Conservation (phyloP, 371 early-diverging fungal species). For the Mortierella sp. region DNA sequence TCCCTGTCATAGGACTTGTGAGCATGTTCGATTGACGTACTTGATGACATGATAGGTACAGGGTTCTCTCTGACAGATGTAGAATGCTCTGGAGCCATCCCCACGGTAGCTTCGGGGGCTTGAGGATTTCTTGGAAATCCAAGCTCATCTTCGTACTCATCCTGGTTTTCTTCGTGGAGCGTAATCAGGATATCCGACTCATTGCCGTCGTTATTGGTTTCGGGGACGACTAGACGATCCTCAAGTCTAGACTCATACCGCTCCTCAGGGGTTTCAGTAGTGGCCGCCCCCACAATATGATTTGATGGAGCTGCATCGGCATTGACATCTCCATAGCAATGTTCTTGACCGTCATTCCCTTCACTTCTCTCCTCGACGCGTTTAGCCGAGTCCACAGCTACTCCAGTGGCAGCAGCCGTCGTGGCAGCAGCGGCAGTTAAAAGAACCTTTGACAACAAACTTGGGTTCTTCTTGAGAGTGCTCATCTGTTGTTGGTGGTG, state of each 20-base stretch:
- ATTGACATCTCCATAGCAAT: neutral
- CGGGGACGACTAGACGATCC: neutral
- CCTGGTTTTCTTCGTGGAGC: conserved; percentile 19
- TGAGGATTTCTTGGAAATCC: neutral
- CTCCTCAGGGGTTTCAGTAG: neutral
- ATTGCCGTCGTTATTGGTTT: neutral
- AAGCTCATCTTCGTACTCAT: conserved; percentile 3
- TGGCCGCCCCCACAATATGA: neutral
- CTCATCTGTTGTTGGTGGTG: conserved; percentile 22
- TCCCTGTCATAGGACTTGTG: neutral
- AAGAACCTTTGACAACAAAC: conserved; percentile 18
- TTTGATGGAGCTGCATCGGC: neutral
- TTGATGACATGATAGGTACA: conserved; percentile 6
- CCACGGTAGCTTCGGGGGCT: conserved; percentile 6
- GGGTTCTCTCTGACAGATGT: neutral
- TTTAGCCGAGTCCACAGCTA: neutral
- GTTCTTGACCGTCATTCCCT: neutral
- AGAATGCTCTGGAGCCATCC: conserved; percentile 17
- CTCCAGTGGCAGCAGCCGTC: neutral
- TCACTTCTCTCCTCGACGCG: neutral
- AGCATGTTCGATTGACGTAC: neutral
- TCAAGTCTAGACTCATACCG: neutral
- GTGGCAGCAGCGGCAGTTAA: neutral
- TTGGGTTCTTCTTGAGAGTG: conserved; percentile 19
- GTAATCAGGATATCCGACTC: conserved; percentile 25